Percentiles rank a stretch among this genome's conserved stretches.
Evolutionary conservation across 78 protist genomes (phyloP).

Genomic region (Acrasis kona): DNA sequence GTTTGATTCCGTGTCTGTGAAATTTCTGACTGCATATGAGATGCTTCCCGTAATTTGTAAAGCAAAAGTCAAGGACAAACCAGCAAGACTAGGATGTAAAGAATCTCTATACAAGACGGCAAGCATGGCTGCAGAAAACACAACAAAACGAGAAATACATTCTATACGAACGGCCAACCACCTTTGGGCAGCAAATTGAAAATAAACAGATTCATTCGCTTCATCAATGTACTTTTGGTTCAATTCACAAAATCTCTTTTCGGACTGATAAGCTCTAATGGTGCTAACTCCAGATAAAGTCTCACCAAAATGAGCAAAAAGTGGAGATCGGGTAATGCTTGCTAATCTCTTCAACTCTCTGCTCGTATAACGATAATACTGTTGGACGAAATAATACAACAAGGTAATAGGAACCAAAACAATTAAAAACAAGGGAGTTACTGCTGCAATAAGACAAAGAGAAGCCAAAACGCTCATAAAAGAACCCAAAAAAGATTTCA

Average conservation of each 20-base stretch:
- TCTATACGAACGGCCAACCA: conserved; percentile 37
- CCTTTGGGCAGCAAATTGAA: neutral
- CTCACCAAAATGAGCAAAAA: conserved; percentile 36
- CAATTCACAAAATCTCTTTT: neutral
- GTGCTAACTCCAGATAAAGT: conserved; percentile 24
- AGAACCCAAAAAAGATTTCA: too few relatives aligned
- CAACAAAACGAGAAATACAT: too few relatives aligned
- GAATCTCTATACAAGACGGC: neutral
- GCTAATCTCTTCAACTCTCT: conserved; percentile 33
- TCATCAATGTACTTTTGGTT: neutral
- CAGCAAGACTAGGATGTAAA: conserved; percentile 11
- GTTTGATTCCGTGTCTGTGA: conserved; percentile 47
- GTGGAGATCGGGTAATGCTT: conserved; percentile 29
- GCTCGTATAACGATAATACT: conserved; percentile 42
- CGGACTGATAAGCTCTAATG: conserved; percentile 28
- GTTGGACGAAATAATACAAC: conserved; percentile 19
- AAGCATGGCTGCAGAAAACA: too few relatives aligned
- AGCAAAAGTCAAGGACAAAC: conserved; percentile 36
- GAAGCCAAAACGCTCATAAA: neutral
- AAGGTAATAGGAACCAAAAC: conserved; percentile 7
- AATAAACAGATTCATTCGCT: neutral
- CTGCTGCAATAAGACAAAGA: neutral
- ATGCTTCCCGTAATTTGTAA: conserved; percentile 18
- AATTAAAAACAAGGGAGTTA: neutral
- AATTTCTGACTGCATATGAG: neutral